These are phyloP conservation scores for Chamaecrista fasciculata DNA, from an alignment of 306 rosid genomes.

Conservation along the genomic window DNA sequence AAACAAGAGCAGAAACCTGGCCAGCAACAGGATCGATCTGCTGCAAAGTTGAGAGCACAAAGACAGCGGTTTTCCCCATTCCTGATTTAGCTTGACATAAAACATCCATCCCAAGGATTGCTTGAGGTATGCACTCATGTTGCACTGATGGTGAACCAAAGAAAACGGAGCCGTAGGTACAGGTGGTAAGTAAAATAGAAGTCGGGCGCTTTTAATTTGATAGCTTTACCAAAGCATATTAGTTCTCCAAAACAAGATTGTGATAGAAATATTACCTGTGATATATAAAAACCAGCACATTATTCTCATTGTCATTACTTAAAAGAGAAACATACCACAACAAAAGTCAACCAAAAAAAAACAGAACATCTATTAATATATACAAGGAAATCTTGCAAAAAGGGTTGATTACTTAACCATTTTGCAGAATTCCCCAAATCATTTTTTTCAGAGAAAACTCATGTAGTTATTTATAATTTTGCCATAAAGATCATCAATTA, in stretches of 20 bases:
- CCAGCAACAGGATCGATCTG: constrained; percentile 78
- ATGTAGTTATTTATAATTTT: no score
- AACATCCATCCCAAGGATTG: constrained; percentile 83
- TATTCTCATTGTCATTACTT: background rate
- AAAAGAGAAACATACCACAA: background rate
- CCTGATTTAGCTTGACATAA: constrained; percentile 84
- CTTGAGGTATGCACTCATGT: constrained; percentile 87
- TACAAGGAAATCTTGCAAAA: background rate
- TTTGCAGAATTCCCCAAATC: background rate
- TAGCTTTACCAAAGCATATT: constrained; percentile 48
- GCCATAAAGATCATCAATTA: no score
- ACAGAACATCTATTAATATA: background rate
- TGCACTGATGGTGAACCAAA: constrained; percentile 75
- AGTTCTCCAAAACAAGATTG: constrained; percentile 56
- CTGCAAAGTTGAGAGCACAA: constrained; percentile 70
- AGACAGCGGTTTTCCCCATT: constrained; percentile 83
- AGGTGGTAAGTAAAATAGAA: constrained; percentile 62
- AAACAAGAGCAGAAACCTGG: constrained; percentile 74
- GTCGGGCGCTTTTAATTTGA: constrained; percentile 42
- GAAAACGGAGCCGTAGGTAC: constrained; percentile 58
- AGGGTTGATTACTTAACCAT: background rate
- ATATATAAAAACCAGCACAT: constrained; percentile 4
- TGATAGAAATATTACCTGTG: constrained; percentile 64
- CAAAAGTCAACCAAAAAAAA: background rate
- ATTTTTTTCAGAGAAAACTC: background rate